Percentiles rank a stretch among this genome's conserved stretches.
Conservation (phyloP, 73 alveolate species). For the Stentor coeruleus region DNA sequence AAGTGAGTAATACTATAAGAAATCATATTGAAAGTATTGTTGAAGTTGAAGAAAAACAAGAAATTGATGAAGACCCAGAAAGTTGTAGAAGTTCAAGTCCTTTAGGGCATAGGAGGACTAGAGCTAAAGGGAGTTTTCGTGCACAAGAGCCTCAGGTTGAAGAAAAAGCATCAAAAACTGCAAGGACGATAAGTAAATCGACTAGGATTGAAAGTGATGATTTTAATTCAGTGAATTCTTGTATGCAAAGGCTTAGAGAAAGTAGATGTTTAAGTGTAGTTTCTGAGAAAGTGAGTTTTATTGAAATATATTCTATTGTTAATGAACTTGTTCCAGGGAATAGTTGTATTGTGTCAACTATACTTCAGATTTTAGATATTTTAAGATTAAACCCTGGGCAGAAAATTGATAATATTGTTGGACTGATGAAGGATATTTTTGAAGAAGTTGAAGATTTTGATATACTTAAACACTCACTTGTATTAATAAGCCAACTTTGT, state of each 20-base stretch:
- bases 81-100: slow-evolving; percentile 33
- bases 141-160: neutral
- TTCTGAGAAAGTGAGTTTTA: neutral
- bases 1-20: slow-evolving; percentile 6
- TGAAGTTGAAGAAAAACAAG: slow-evolving; percentile 27
- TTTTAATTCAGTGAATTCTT: neutral
- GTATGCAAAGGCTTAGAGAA: slow-evolving; percentile 6
- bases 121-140: slow-evolving; percentile 17
- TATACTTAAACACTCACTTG: neutral
- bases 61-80: slow-evolving; percentile 8
- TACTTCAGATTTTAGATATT: neutral
- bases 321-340: neutral
- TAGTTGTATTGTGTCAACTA: neutral
- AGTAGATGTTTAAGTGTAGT: neutral
- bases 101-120: slow-evolving; percentile 23
- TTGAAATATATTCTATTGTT: neutral
- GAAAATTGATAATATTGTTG: neutral
- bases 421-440: neutral
- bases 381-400: slow-evolving; percentile 1
- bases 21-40: slow-evolving; percentile 29
- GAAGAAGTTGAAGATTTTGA: slow-evolving; percentile 30
- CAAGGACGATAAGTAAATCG: slow-evolving; percentile 18
- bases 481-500: slow-evolving; percentile 38
- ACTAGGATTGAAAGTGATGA: slow-evolving; percentile 19
- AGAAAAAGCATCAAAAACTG: neutral